Conservation (phyloP, 495 filamentous ascomycete species). For the Trichoderma erinaceum region DNA sequence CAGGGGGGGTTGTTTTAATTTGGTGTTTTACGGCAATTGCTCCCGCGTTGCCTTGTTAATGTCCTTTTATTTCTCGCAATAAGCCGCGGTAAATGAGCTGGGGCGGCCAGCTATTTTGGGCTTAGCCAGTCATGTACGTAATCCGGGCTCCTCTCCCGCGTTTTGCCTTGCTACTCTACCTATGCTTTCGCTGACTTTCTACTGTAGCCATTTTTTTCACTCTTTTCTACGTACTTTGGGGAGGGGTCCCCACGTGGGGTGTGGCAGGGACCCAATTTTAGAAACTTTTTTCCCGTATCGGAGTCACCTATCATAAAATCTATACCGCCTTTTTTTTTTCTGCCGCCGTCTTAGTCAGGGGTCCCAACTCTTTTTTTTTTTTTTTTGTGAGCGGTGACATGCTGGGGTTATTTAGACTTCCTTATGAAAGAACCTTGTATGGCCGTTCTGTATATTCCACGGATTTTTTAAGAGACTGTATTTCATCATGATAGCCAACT, state of each 20-base stretch:
- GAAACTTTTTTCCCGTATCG: neutral
- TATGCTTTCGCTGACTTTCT: neutral
- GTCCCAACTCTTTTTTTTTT: neutral
- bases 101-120: neutral
- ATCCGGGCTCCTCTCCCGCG: neutral
- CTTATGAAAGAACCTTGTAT: neutral
- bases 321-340: neutral
- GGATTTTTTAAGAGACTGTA: neutral
- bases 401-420: neutral
- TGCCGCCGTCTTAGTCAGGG: neutral
- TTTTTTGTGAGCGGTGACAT: neutral
- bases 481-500: constrained; percentile 8
- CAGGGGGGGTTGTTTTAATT: neutral
- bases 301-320: neutral
- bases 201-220: neutral
- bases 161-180: neutral
- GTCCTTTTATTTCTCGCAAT: neutral
- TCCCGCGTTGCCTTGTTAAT: neutral
- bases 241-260: constrained; percentile 9
- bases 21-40: neutral
- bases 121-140: neutral
- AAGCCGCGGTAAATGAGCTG: neutral
- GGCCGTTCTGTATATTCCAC: neutral
- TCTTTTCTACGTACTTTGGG: neutral
- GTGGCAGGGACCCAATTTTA: neutral